These are phyloP conservation scores for Exophiala alcalophila DNA, from an alignment of 2,329 filamentous ascomycete species.

Conservation along the genomic window DNA sequence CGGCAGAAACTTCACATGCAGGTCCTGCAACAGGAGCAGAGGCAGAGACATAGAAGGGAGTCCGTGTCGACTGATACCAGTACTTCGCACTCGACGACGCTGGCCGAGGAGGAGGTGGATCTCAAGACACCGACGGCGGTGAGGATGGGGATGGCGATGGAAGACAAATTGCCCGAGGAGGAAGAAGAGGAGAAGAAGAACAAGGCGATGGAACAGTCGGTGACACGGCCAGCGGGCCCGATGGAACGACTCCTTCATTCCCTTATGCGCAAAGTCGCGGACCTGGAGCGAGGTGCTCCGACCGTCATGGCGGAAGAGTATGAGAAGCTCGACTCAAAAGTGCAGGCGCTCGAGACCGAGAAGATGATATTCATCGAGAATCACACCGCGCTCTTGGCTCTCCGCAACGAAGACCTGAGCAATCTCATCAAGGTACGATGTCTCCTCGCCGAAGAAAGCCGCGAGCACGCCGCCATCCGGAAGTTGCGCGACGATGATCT, in stretches of 20 bases:
- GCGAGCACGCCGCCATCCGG: slow-evolving; percentile 40
- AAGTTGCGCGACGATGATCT: slow-evolving; percentile 44
- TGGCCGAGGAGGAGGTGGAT: slow-evolving; percentile 16
- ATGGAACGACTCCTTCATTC: slow-evolving; percentile 22
- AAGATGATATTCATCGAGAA: slow-evolving; percentile 37
- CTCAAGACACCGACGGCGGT: slow-evolving; percentile 20
- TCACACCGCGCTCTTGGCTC: slow-evolving; percentile 41
- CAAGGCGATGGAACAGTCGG: neutral
- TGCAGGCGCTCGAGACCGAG: slow-evolving; percentile 38
- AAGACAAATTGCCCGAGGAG: slow-evolving; percentile 1
- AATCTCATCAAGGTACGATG: slow-evolving; percentile 45
- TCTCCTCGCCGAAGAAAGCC: slow-evolving; percentile 40
- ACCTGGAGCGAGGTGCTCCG: slow-evolving; percentile 20
- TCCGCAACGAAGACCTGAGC: slow-evolving; percentile 44
- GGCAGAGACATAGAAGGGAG: slow-evolving; percentile 3
- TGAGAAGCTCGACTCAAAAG: slow-evolving; percentile 32
- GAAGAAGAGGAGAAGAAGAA: neutral
- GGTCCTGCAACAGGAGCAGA: too few relatives aligned
- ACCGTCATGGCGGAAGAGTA: slow-evolving; percentile 41
- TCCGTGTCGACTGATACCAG: slow-evolving; percentile 4
- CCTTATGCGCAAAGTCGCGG: slow-evolving; percentile 16
- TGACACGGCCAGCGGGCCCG: slow-evolving; percentile 9
- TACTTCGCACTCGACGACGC: slow-evolving; percentile 8
- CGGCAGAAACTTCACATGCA: slow-evolving; percentile 6
- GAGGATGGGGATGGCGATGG: too few relatives aligned